phyloP scores from a whole-genome alignment of 257 asterid species.

The Solanum corneliomulleri region DNA sequence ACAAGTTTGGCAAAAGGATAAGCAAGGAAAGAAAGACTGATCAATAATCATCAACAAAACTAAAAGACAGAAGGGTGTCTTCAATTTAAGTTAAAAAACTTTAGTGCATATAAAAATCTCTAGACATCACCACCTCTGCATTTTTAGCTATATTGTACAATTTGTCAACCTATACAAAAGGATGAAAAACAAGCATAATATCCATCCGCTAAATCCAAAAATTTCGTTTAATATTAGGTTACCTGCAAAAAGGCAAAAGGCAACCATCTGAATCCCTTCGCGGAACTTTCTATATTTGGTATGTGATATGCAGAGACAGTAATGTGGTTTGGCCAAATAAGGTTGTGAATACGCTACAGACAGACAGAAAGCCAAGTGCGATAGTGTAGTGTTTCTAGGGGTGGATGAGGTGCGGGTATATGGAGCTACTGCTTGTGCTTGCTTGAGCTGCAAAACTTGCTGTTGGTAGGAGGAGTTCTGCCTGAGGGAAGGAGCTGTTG shows the following conservation, averaged over 20 bases:
- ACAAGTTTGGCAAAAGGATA: background rate
- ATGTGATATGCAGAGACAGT: background rate
- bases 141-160: slow-evolving; percentile 6
- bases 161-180: slow-evolving; percentile 6
- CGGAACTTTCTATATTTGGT: background rate
- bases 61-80: background rate
- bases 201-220: background rate
- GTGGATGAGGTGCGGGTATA: slow-evolving; percentile 22
- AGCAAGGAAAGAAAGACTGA: background rate
- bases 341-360: background rate
- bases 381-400: slow-evolving; percentile 15
- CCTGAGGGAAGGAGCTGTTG: slow-evolving; percentile 56
- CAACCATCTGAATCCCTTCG: background rate
- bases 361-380: background rate
- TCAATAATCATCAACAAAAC: background rate
- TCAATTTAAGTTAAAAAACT: background rate
- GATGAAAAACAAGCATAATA: background rate
- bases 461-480: slow-evolving; percentile 54
- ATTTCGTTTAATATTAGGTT: background rate
- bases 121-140: background rate
- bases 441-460: slow-evolving; percentile 43
- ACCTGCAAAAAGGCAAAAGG: background rate
- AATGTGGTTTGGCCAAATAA: background rate
- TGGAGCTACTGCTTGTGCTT: slow-evolving; percentile 59
- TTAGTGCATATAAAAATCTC: background rate